Conservation (phyloP, 2,329 filamentous ascomycete genomes). For the Penicillium frequentans region DNA sequence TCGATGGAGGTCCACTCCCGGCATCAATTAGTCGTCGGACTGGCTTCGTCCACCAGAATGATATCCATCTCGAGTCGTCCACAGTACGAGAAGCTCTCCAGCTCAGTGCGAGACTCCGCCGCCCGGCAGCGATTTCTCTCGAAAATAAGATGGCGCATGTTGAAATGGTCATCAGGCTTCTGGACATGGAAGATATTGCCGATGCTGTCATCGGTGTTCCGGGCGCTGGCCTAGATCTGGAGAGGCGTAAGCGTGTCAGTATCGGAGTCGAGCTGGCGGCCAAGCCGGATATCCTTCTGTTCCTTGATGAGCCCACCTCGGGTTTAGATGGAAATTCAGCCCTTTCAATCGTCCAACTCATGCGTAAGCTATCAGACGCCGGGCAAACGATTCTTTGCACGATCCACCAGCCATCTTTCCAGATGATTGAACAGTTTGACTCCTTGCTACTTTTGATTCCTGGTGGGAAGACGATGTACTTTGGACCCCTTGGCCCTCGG, state of each 20-base stretch:
- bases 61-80: constrained; percentile 59
- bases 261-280: constrained; percentile 29
- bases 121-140: constrained; percentile 43
- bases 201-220: not conserved
- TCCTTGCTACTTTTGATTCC: not conserved
- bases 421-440: not conserved
- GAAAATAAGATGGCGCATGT: not conserved
- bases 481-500: not conserved
- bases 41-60: constrained; percentile 56
- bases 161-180: not conserved
- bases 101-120: constrained; percentile 61
- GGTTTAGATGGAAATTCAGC: constrained; percentile 57
- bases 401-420: not conserved
- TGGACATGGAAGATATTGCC: not conserved
- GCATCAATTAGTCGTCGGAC: constrained; percentile 47
- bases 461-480: not conserved
- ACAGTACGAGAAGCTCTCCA: constrained; percentile 63
- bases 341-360: constrained; percentile 50
- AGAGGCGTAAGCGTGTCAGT: constrained; percentile 31
- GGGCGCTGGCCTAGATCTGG: not conserved
- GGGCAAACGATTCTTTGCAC: not conserved
- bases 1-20: constrained; percentile 45
- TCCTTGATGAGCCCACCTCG: constrained; percentile 59
- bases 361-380: not conserved
- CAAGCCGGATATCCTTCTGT: constrained; percentile 51